These are phyloP conservation scores for Umbelopsis sp. DNA, from an alignment of 192 early-diverging fungal species.

Conservation along the genomic window DNA sequence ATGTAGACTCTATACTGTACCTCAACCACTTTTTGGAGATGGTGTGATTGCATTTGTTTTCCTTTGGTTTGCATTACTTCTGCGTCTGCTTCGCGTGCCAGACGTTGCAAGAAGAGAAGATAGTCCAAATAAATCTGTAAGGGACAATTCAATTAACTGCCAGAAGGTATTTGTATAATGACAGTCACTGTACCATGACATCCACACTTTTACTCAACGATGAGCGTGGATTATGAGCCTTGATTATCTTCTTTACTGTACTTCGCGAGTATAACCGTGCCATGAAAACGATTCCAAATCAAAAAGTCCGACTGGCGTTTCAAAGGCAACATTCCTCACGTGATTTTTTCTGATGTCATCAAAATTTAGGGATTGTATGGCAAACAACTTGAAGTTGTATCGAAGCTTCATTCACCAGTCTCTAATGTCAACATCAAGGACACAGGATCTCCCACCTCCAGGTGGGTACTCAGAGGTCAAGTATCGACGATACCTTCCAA, in stretches of 20 bases:
- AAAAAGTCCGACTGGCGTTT: too few relatives aligned
- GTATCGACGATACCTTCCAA: conserved; percentile 89
- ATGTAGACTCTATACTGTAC: background rate
- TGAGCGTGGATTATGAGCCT: conserved; percentile 8
- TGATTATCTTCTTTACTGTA: conserved; percentile 12
- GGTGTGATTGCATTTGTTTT: background rate
- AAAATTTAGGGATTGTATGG: too few relatives aligned
- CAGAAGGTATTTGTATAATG: background rate
- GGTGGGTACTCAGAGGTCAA: conserved; percentile 85
- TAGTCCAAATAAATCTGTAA: conserved; percentile 22
- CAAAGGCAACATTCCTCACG: too few relatives aligned
- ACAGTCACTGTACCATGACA: background rate
- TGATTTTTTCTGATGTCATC: background rate
- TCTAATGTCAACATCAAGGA: conserved; percentile 20
- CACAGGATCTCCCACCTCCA: conserved; percentile 74
- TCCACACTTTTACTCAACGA: conserved; percentile 11
- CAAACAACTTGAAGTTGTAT: background rate
- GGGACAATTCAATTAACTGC: background rate
- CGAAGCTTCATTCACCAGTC: background rate
- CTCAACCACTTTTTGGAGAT: conserved; percentile 3
- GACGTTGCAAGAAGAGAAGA: background rate
- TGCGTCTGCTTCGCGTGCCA: conserved; percentile 6
- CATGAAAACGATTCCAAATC: background rate
- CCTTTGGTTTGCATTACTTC: conserved; percentile 11
- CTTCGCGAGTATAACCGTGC: conserved; percentile 13